Percentiles rank a stretch among this genome's conserved stretches.
Evolutionary conservation across 108 stramenopile genomes (phyloP).

Genomic region (Hondaea fermentalgiana): DNA sequence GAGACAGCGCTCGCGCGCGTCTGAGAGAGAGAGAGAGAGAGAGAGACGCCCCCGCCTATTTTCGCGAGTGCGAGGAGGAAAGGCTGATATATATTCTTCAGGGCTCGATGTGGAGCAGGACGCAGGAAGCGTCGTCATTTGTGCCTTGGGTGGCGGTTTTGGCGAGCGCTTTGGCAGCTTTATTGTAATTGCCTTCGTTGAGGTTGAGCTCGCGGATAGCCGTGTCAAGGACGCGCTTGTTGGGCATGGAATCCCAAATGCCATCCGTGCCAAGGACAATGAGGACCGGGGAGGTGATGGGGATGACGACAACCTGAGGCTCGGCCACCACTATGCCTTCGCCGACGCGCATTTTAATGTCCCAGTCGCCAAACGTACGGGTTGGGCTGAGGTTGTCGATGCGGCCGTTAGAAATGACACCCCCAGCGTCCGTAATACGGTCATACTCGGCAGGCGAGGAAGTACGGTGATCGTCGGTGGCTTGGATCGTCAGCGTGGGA

Average conservation of each 20-base stretch:
- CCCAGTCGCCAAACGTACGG: constrained; percentile 11
- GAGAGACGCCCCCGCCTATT: not conserved
- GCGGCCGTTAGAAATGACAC: not conserved
- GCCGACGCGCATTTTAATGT: not conserved
- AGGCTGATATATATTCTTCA: not conserved
- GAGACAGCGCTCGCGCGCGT: too few relatives aligned
- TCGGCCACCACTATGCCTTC: not conserved
- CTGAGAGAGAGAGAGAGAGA: too few relatives aligned
- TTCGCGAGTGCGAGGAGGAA: not conserved
- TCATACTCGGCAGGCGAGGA: not conserved
- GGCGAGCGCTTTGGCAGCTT: not conserved
- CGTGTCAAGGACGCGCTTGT: not conserved
- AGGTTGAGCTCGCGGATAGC: not conserved
- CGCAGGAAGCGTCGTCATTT: not conserved
- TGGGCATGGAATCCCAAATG: not conserved
- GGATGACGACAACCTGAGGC: not conserved
- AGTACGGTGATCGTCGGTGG: not conserved
- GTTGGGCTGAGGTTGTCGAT: not conserved
- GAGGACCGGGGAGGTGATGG: not conserved
- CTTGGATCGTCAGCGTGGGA: not conserved
- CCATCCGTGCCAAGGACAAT: not conserved
- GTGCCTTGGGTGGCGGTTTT: not conserved
- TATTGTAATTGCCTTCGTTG: not conserved
- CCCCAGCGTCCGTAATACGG: not conserved
- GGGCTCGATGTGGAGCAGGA: not conserved